Evolutionary conservation across 805 yeast species (phyloP), one percentile per base, ranked within the genome.

Genomic region (Yarrowia alimentaria): DNA sequence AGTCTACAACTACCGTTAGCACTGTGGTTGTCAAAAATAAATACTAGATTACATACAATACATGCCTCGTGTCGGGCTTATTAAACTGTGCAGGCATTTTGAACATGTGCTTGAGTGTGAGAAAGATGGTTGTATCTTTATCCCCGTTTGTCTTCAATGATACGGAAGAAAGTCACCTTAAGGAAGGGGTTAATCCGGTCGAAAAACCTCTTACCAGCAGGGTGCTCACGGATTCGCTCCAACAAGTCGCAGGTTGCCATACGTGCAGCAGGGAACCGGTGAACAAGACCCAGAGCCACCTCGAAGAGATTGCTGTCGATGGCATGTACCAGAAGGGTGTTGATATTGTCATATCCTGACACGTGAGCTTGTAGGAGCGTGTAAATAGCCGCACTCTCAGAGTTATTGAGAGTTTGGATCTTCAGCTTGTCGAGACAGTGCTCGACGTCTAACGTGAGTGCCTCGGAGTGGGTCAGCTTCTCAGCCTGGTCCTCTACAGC

Each of bases 271-370:
- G 55, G 35, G 21, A 57, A 57, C n/a, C 59, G 60, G 52, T 64
- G 68, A 55, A 61, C 63, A 18, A 64, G 53, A 1, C 68, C 68
- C 34, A 61, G 50, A 12, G 62, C 55, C 19, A 64, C 45, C 34
- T 58, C 59, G 52, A 62, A 64, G 37, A 64, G 54, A 35, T 61
- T 57, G 42, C 53, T 55, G 18, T 53, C 42, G 8, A 56, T 52
- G 14, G 60, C 38, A 7, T 59, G 60, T 13, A 61, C 51, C 51
- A 63, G 52, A 33, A 60, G 53, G 35, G 58, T 55, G 42, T 61
- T 62, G 48, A 64, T 56, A 34, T 63, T 68, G 20, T 59, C 63
- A 24, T 57, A 55, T 47, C 58, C 63, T 22, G 49, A 40, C 31
- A 62, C 55, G 29, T 58, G 56, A n/a, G 51, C 33, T 35, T 60